phyloP scores from a whole-genome alignment of 2,329 filamentous ascomycete species.

The Ascomycota sp. region DNA sequence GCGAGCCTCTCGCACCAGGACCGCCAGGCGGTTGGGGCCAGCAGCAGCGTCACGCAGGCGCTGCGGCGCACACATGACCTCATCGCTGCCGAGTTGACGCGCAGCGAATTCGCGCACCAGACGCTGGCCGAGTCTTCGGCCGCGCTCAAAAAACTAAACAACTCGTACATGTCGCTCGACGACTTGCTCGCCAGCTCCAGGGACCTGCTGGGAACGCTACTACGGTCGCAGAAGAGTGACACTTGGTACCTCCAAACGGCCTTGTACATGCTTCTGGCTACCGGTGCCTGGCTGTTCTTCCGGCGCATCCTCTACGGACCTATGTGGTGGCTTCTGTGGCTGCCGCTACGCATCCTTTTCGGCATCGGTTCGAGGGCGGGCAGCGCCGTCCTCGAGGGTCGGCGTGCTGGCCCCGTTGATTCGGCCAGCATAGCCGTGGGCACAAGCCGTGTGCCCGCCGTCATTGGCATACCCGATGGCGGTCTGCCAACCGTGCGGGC shows the following conservation, averaged over 20 bases:
- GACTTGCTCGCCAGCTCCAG: constrained; percentile 51
- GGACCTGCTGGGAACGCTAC: constrained; percentile 52
- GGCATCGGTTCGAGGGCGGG: constrained; percentile 33
- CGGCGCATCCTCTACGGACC: constrained; percentile 72
- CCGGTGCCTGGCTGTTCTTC: constrained; percentile 69
- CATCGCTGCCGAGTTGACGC: constrained; percentile 63
- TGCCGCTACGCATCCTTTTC: constrained; percentile 50
- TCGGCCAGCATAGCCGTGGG: constrained; percentile 12
- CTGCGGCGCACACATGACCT: constrained; percentile 69
- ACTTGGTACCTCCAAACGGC: constrained; percentile 93
- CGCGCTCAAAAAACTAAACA: constrained; percentile 57
- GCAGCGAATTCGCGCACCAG: constrained; percentile 75
- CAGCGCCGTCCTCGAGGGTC: constrained; percentile 21
- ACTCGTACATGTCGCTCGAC: constrained; percentile 62
- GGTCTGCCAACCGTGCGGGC: constrained; percentile 28
- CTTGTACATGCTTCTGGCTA: constrained; percentile 58
- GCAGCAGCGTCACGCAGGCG: constrained; percentile 62
- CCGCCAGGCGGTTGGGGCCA: constrained; percentile 51
- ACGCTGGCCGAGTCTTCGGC: constrained; percentile 67
- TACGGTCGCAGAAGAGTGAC: constrained; percentile 81
- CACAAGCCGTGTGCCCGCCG: background rate
- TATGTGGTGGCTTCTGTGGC: constrained; percentile 68
- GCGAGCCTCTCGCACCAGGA: constrained; percentile 35
- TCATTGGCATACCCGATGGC: constrained; percentile 11
- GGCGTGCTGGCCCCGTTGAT: constrained; percentile 8